Evolutionary conservation across 2,329 filamentous ascomycete genomes (phyloP).

Genomic region (Colletotrichum falcatum): DNA sequence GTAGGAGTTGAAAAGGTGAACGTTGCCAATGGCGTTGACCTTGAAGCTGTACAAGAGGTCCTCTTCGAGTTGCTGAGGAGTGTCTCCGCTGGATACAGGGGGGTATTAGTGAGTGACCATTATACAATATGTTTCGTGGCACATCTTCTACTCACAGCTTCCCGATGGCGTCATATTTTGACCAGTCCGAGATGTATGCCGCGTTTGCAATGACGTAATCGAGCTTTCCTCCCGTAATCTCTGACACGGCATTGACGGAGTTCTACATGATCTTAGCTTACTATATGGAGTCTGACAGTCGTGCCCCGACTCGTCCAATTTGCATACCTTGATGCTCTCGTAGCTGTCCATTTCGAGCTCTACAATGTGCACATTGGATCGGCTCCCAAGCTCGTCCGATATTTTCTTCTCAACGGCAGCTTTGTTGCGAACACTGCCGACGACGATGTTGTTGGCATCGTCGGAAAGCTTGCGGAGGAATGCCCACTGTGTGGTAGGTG

Average conservation of each 20-base stretch:
- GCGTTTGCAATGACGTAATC: constrained; percentile 68
- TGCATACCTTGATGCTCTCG: constrained; percentile 51
- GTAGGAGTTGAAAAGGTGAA: constrained; percentile 66
- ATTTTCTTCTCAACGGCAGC: constrained; percentile 57
- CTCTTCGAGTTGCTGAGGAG: constrained; percentile 32
- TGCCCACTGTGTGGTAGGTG: neutral
- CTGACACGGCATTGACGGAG: constrained; percentile 42
- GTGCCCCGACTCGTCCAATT: neutral
- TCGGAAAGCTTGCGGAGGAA: constrained; percentile 52
- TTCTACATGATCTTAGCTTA: neutral
- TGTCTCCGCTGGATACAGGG: constrained; percentile 7
- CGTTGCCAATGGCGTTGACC: constrained; percentile 63
- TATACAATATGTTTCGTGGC: neutral
- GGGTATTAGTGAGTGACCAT: neutral
- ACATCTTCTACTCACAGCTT: constrained; percentile 50
- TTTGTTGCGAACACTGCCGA: constrained; percentile 63
- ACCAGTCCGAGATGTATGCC: constrained; percentile 49
- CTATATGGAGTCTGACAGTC: neutral
- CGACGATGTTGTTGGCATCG: constrained; percentile 54
- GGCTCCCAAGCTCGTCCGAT: constrained; percentile 51
- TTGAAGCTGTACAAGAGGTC: constrained; percentile 48
- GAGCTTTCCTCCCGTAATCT: constrained; percentile 54
- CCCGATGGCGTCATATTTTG: constrained; percentile 50
- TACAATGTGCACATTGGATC: constrained; percentile 55
- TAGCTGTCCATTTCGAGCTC: constrained; percentile 58